Conservation (phyloP, 176 grass and related monocot genomes). For the Hordeum marinum region DNA sequence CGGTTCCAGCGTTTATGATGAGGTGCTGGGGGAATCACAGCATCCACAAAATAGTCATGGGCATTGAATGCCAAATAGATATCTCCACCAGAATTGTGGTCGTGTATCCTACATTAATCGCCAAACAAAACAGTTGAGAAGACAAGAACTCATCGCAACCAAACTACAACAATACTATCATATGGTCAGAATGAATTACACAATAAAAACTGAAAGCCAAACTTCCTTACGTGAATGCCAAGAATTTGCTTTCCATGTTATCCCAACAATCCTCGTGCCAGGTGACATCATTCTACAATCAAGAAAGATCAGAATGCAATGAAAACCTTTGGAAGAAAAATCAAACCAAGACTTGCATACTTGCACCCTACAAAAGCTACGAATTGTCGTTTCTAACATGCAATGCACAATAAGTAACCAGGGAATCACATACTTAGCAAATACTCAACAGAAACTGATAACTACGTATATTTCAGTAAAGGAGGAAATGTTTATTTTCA, state of each 20-base stretch:
- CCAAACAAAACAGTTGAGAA: constrained; percentile 6
- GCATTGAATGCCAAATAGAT: constrained; percentile 94
- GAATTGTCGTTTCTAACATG: not conserved
- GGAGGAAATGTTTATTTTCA: not conserved
- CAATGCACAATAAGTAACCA: not conserved
- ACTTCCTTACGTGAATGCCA: constrained; percentile 88
- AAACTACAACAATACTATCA: not conserved
- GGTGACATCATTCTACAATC: constrained; percentile 77
- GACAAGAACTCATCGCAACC: not conserved
- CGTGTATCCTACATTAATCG: constrained; percentile 62
- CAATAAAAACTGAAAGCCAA: not conserved
- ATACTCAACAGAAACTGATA: not conserved
- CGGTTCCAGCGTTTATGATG: constrained; percentile 62
- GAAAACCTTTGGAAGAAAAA: not conserved
- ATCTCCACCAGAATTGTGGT: constrained; percentile 55
- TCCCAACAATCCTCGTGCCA: constrained; percentile 92
- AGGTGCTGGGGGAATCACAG: constrained; percentile 63
- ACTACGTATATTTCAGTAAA: not conserved
- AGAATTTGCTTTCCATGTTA: constrained; percentile 88
- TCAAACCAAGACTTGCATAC: not conserved
- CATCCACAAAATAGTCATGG: constrained; percentile 72
- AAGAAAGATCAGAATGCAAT: constrained; percentile 23
- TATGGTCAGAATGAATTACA: not conserved
- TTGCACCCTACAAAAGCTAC: not conserved
- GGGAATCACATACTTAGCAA: not conserved